Base-by-base conservation (phyloP, 2,329 filamentous ascomycete species). In the Aspergillus fijiensis region DNA sequence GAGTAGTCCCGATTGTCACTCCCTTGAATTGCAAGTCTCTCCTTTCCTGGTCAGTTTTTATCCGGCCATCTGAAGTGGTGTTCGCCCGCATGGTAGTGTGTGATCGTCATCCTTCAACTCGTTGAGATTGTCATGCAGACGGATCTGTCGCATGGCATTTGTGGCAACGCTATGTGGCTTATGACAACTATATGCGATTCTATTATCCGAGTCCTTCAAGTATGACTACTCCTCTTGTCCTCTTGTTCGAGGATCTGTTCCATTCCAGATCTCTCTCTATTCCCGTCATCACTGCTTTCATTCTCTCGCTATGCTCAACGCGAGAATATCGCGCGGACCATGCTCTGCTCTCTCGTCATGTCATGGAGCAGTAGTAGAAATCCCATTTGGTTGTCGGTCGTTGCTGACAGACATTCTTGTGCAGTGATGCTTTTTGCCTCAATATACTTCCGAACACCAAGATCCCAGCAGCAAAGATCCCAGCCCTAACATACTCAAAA, bases 51-150 rank as follows among this genome's bases (percentile, higher is more conserved):
- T 49, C 55, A 55, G 31, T 47, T 33, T 33, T 45, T 21, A 19
- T 51, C 51, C 23, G 33, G 21, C n/a, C 25, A 45, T 48, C 56
- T 29, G 49, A 49, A 58, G 16, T 42, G 54, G 35, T 45, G 31
- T 48, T 51, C 14, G 29, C 42, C 27, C 29, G 39, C 21, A 59
- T 54, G 52, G 48, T 47, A 42, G 45, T 27, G 45, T 27, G 56
- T 53, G 60, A 58, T 59, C 56, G 59, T 27, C 57, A 31, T 27
- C 51, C 35, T 57, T 50, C 19, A 49, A 21, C 42, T 57, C 59
- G 52, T 61, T 55, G 57, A 49, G 53, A 56, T 57, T 63, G 55
- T 53, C 60, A 57, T 64, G 62, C 60, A 63, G 62, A 62, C 60
- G 60, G 62, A 62, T 62, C 60, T 39, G 49, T 60, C 55, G 55